These are phyloP conservation scores for Vigna reflexopilosa DNA, from an alignment of 306 rosid species.

Conservation along the genomic window DNA sequence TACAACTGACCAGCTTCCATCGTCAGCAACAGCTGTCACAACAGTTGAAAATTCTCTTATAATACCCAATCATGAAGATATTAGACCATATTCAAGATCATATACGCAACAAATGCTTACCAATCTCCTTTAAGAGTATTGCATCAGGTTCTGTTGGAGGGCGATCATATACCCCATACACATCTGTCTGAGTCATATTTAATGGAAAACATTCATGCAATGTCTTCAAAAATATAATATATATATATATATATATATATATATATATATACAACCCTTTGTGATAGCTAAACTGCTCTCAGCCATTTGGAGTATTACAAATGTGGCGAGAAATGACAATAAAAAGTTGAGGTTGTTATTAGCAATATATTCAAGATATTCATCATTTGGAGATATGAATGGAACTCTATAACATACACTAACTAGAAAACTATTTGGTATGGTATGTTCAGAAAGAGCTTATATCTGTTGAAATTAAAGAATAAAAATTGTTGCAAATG, in stretches of 20 bases:
- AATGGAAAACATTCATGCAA: slow-evolving; percentile 52
- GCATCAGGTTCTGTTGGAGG: slow-evolving; percentile 84
- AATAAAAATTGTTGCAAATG: slow-evolving; percentile 3
- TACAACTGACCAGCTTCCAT: slow-evolving; percentile 84
- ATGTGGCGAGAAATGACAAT: not conserved
- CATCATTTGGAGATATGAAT: slow-evolving; percentile 9
- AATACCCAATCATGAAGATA: slow-evolving; percentile 33
- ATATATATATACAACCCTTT: not conserved
- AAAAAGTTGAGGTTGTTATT: not conserved
- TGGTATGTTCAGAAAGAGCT: slow-evolving; percentile 17
- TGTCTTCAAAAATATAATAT: slow-evolving; percentile 21
- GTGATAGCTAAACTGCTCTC: slow-evolving; percentile 15
- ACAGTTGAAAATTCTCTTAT: slow-evolving; percentile 11
- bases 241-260: too few species aligned
- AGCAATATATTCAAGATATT: not conserved
- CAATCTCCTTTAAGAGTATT: slow-evolving; percentile 79
- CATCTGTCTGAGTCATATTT: slow-evolving; percentile 72
- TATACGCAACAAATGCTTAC: slow-evolving; percentile 50
- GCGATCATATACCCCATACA: slow-evolving; percentile 85
- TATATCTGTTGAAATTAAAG: slow-evolving; percentile 1
- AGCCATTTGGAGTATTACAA: not conserved
- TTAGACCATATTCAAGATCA: slow-evolving; percentile 36
- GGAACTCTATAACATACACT: slow-evolving; percentile 3
- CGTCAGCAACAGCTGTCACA: slow-evolving; percentile 67
- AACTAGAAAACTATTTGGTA: slow-evolving; percentile 16